Evolutionary conservation across 1,284 basidiomycete genomes (phyloP), one percentile per base, ranked within the genome.

Genomic region (Microbotryum silenes-acaulis): DNA sequence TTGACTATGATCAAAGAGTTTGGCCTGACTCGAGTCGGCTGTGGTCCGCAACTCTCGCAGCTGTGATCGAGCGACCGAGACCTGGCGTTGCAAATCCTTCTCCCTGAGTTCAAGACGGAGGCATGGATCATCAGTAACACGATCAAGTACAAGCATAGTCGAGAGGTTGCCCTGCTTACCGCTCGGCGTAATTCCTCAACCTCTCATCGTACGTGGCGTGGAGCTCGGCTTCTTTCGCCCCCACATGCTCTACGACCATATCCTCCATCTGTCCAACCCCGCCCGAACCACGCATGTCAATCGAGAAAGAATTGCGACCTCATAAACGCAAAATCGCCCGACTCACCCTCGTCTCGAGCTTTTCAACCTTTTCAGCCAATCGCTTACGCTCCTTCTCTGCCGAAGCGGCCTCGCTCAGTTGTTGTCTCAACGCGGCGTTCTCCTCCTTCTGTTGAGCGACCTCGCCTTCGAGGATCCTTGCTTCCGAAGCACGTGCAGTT

Each of bases 151-250:
- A 18, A 42, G 37, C 16, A 42, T 18, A 6, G 37, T 42, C 7
- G 12, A 23, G 7, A 29, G 27, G 20, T 4, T 20, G 23, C 31
- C 16, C 46, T n/a, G 70, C 75, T 50, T 66, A 91, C 89, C 91
- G 82, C 72, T 96, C 91, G 74, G 93, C 89, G 69, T 94, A 94
- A 75, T 97, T 97, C 60, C 88, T 81, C 74, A 97, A 81, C 70
- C 87, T 86, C 78, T 98, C 94, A 71, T 97, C 93, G 71, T 96
- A 97, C 7, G 89, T 91, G 21, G 94, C 94, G 68, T 93, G 90
- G 14, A 97, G 79, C 77, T 97, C 93, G 62, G 90, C 91, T 79
- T 96, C 91, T 76, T 96, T 93, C 74, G 90, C 88, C 0, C 80
- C 79, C 20, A 94, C 86, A 70, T 86, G 85, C 69, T 94, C 90